Evolutionary conservation across 108 stramenopile species (phyloP).

Genomic region (Bacterosira constricta): DNA sequence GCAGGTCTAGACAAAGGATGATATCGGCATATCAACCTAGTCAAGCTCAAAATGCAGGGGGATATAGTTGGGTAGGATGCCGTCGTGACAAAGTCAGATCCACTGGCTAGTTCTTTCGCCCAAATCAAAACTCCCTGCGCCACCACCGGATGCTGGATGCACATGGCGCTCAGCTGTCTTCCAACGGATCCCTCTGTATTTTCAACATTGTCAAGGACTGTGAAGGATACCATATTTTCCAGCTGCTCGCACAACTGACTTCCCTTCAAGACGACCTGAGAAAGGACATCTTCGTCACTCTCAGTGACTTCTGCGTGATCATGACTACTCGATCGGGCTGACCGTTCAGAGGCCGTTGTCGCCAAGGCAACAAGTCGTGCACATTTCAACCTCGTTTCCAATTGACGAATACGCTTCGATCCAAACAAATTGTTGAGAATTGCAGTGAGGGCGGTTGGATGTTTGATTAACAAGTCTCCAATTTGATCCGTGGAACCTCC

Average conservation of each 20-base stretch:
- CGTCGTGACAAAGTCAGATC: constrained; percentile 69
- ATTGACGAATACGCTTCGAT: constrained; percentile 41
- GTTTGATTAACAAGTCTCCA: constrained; percentile 63
- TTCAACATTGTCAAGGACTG: constrained; percentile 51
- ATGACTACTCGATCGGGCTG: constrained; percentile 18
- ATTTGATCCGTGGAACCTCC: constrained; percentile 50
- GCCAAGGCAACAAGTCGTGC: constrained; percentile 72
- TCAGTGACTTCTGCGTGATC: constrained; percentile 9
- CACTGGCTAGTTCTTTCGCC: constrained; percentile 68
- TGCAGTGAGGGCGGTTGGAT: constrained; percentile 66
- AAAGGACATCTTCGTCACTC: constrained; percentile 60
- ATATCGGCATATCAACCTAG: constrained; percentile 59
- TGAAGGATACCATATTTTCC: constrained; percentile 84
- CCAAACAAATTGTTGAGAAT: constrained; percentile 70
- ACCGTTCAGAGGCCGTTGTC: constrained; percentile 61
- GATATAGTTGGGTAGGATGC: constrained; percentile 79
- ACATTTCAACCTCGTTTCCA: constrained; percentile 64
- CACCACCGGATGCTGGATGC: constrained; percentile 66
- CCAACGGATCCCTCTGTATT: constrained; percentile 55
- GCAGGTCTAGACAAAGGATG: constrained; percentile 74
- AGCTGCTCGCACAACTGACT: constrained; percentile 80
- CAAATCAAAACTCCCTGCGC: constrained; percentile 82
- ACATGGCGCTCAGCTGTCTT: constrained; percentile 62
- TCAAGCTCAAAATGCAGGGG: constrained; percentile 77
- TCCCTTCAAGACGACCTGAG: constrained; percentile 55